Evolutionary conservation across 768 basidiomycete genomes (phyloP).

Genomic region (Ramaria rubella): DNA sequence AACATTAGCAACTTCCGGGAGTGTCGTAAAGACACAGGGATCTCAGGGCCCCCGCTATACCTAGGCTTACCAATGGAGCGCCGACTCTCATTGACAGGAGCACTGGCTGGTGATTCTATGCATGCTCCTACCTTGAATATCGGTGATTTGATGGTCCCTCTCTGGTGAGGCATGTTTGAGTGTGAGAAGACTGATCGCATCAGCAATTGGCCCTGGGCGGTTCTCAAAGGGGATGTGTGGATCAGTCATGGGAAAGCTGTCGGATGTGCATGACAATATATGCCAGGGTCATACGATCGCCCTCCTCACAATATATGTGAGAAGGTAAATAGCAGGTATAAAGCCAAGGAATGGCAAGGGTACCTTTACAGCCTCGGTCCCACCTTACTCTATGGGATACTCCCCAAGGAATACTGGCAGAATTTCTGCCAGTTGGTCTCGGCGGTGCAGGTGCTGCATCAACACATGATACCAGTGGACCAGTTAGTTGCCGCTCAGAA

Average conservation of each 20-base stretch:
- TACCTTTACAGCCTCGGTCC: slow-evolving; percentile 28
- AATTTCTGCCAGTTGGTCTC: slow-evolving; percentile 15
- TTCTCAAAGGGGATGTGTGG: slow-evolving; percentile 23
- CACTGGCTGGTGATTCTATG: slow-evolving; percentile 31
- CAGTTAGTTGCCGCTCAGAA: neutral
- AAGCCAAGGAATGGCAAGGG: no score
- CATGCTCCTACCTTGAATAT: slow-evolving; percentile 34
- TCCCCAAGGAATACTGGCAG: slow-evolving; percentile 17
- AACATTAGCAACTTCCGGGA: neutral
- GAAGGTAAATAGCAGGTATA: no score
- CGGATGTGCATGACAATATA: no score
- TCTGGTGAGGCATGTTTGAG: slow-evolving; percentile 30
- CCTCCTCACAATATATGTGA: slow-evolving; percentile 35
- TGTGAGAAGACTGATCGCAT: no score
- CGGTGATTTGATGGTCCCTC: slow-evolving; percentile 30
- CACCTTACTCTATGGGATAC: slow-evolving; percentile 23
- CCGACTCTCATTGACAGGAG: no score
- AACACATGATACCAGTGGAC: neutral
- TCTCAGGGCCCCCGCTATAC: slow-evolving; percentile 34
- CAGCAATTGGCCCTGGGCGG: slow-evolving; percentile 31
- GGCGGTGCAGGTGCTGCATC: neutral
- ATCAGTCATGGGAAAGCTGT: slow-evolving; percentile 25
- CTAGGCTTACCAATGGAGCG: slow-evolving; percentile 26
- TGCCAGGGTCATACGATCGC: slow-evolving; percentile 37
- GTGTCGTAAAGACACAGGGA: slow-evolving; percentile 27